Base-by-base conservation (phyloP, 371 early-diverging fungal genomes). In the Mucor circinelloides region DNA sequence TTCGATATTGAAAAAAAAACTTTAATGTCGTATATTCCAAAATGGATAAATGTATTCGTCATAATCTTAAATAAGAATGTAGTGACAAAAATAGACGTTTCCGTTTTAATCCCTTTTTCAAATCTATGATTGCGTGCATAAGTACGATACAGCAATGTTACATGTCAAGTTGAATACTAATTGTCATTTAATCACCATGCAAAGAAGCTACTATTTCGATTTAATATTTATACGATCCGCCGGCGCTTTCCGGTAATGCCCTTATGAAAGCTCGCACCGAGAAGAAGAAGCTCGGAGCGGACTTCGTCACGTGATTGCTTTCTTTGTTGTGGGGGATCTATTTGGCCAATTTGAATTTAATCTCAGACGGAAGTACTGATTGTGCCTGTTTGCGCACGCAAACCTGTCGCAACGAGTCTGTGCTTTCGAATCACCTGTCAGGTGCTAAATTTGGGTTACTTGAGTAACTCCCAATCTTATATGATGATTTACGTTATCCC, bases 401-500 rank as follows among this genome's bases (percentile, higher is more conserved):
- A 28, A 17, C 25, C 36, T 40, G 34, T 31, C 10, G 13, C 55
- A 9, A 36, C 9, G 40, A 57, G 57, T 62, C 42, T 66, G 63
- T 63, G 63, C 67, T 40, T 27, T 63, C 66, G 58, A 60, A 44
- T 38, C 56, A 64, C 64, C 50, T 31, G 13, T 25, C 9, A n/a
- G 38, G 56, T 66, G 60, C 27, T 21, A 46, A 46, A 34, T 30
- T 21, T 38, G 64, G 61, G 52, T 52, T 54, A 19, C 46, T 15
- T 42, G 60, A 57, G 34, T 27, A 58, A 56, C 58, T 9, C 12
- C 21, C n/a, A 34, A 52, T 38, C 38, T 72, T 7, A 62, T 21
- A 73, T 73, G 73, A 69, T 73, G 73, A 73, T 65, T 69, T 62
- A 62, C 69, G 73, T 73, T 73, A 73, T 73, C 73, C 73, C 73